These are phyloP conservation scores for Metschnikowia koreensis DNA, from an alignment of 805 yeast species.

Conservation along the genomic window DNA sequence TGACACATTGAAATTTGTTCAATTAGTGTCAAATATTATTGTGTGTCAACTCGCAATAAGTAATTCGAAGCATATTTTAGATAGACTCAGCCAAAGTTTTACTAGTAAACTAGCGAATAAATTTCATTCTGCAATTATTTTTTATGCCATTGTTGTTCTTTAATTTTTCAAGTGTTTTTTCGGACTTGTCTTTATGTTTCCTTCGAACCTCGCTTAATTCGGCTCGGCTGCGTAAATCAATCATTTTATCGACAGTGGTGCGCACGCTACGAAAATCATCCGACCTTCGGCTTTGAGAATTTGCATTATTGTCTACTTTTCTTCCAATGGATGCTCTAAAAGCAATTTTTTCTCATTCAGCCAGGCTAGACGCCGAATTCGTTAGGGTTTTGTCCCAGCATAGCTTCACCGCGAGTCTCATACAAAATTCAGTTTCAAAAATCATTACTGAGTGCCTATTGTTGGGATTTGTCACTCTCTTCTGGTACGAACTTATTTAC, in stretches of 20 bases:
- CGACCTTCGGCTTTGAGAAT: constrained; percentile 1
- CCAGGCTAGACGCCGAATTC: constrained; percentile 9
- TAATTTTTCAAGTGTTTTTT: not conserved
- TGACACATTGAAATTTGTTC: too few relatives aligned
- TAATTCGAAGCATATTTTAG: too few relatives aligned
- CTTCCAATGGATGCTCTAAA: not conserved
- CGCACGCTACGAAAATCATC: constrained; percentile 1
- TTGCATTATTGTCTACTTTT: too few relatives aligned
- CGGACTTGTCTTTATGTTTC: too few relatives aligned
- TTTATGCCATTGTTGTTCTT: not conserved
- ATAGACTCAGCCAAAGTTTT: too few relatives aligned
- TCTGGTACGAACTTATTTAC: constrained; percentile 41
- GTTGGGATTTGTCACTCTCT: constrained; percentile 15
- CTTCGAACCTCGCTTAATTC: too few relatives aligned
- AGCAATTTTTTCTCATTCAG: not conserved
- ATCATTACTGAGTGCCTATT: constrained; percentile 17
- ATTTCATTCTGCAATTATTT: not conserved
- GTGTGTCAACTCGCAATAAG: too few relatives aligned
- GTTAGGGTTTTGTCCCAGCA: constrained; percentile 8
- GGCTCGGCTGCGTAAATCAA: too few relatives aligned
- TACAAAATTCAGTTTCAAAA: constrained; percentile 18
- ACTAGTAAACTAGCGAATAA: too few relatives aligned
- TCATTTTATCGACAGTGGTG: not conserved
- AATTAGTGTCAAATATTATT: too few relatives aligned
- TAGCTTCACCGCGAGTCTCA: constrained; percentile 14